phyloP scores from a whole-genome alignment of 148 eudicot species.

The Rhododendron ovatum region DNA sequence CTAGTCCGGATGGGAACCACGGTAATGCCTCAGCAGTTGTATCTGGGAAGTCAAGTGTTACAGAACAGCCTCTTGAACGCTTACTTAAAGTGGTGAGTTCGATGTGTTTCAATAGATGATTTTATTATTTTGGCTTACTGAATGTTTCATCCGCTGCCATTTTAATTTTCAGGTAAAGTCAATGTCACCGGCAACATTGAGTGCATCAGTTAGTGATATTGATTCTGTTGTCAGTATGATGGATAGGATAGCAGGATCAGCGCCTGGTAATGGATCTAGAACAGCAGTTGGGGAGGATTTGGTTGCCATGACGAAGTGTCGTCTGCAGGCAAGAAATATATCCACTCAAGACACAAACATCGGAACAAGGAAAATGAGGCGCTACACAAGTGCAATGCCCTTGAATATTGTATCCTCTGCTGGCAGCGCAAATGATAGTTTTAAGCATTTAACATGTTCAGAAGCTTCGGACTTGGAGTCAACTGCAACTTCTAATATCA shows the following conservation, averaged over 20 bases:
- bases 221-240: constrained; percentile 90
- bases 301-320: constrained; percentile 97
- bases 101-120: background rate
- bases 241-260: constrained; percentile 95
- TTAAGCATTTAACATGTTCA: constrained; percentile 48
- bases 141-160: background rate
- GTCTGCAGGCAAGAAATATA: constrained; percentile 81
- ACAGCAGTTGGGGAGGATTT: constrained; percentile 98
- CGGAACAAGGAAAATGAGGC: constrained; percentile 83
- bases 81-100: constrained; percentile 72
- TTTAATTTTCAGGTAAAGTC: constrained; percentile 60
- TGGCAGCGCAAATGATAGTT: constrained; percentile 67
- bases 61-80: constrained; percentile 87
- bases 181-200: constrained; percentile 62
- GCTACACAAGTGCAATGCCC: constrained; percentile 82
- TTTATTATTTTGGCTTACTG: background rate
- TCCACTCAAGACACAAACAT: constrained; percentile 66
- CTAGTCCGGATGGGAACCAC: constrained; percentile 60
- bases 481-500: constrained; percentile 70
- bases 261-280: constrained; percentile 96
- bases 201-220: constrained; percentile 71
- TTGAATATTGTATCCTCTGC: constrained; percentile 65
- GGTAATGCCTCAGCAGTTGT: constrained; percentile 43
- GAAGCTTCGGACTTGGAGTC: constrained; percentile 77
- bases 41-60: constrained; percentile 63